These are phyloP conservation scores for Penicillium bialowiezense DNA, from an alignment of 495 filamentous ascomycete species.

Conservation along the genomic window DNA sequence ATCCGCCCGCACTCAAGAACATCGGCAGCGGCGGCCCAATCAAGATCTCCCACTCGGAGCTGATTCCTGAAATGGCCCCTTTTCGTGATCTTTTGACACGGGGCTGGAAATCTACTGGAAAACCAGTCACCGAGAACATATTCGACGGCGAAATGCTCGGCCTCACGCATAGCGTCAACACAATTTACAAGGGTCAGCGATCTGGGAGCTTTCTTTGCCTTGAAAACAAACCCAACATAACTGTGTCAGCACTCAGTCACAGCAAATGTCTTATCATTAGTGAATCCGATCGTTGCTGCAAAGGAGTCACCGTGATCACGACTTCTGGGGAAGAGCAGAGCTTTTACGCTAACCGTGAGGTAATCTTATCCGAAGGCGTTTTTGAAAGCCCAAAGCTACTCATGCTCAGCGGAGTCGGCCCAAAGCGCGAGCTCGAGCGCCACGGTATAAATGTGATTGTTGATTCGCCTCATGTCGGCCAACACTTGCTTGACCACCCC, in stretches of 20 bases:
- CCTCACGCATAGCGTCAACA: slow-evolving; percentile 52
- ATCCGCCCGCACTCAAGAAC: slow-evolving; percentile 38
- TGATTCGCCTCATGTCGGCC: slow-evolving; percentile 50
- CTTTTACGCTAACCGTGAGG: slow-evolving; percentile 41
- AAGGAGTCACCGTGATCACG: slow-evolving; percentile 48
- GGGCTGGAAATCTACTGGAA: slow-evolving; percentile 56
- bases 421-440: slow-evolving; percentile 40
- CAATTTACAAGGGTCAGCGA: slow-evolving; percentile 57
- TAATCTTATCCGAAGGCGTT: slow-evolving; percentile 44
- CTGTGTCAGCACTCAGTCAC: slow-evolving; percentile 43
- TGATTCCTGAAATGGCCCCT: slow-evolving; percentile 48
- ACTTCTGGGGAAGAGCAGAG: slow-evolving; percentile 14
- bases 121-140: slow-evolving; percentile 50
- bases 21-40: slow-evolving; percentile 50
- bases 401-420: slow-evolving; percentile 47
- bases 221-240: slow-evolving; percentile 53
- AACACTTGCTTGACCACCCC: slow-evolving; percentile 58
- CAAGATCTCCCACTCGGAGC: slow-evolving; percentile 53
- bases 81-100: slow-evolving; percentile 55
- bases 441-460: slow-evolving; percentile 47
- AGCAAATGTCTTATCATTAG: slow-evolving; percentile 57
- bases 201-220: slow-evolving; percentile 52
- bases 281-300: slow-evolving; percentile 23
- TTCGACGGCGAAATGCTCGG: slow-evolving; percentile 56
- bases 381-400: slow-evolving; percentile 48